Percentiles rank a stretch among this genome's conserved stretches.
Evolutionary conservation across 192 early-diverging fungal genomes (phyloP).

Genomic region (Coemansia erecta): DNA sequence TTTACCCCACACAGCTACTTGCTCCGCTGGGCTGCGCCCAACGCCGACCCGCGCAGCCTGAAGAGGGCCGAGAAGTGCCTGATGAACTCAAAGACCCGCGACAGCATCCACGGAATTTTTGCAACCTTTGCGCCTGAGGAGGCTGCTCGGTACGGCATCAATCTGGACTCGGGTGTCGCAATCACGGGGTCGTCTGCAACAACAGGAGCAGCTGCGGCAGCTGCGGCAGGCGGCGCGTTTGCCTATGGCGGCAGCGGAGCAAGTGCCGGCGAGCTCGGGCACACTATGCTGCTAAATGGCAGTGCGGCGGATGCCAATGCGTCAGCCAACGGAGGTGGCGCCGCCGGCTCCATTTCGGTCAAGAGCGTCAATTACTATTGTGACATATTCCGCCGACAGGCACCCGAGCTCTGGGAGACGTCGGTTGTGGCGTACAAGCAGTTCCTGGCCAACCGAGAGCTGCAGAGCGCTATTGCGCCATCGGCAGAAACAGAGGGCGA

Average conservation of each 20-base stretch:
- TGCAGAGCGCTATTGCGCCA: constrained; percentile 11
- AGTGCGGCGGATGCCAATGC: neutral
- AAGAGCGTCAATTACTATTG: constrained; percentile 52
- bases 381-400: constrained; percentile 40
- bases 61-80: constrained; percentile 34
- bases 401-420: constrained; percentile 27
- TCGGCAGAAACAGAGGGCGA: neutral
- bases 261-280: neutral
- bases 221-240: neutral
- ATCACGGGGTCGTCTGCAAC: neutral
- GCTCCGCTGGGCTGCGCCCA: constrained; percentile 39
- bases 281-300: neutral
- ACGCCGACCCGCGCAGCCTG: constrained; percentile 20
- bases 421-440: constrained; percentile 37
- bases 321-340: neutral
- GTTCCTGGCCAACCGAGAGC: constrained; percentile 26
- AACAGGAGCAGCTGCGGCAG: constrained; percentile 6
- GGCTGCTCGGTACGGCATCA: constrained; percentile 4
- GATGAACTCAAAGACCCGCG: constrained; percentile 44
- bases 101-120: constrained; percentile 48
- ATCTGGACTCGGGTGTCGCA: neutral
- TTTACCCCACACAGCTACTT: constrained; percentile 49
- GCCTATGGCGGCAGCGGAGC: neutral
- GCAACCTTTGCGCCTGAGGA: constrained; percentile 12
- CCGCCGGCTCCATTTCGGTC: constrained; percentile 9